phyloP scores from a whole-genome alignment of 2,329 filamentous ascomycete genomes.

The Colletotrichum lupini region DNA sequence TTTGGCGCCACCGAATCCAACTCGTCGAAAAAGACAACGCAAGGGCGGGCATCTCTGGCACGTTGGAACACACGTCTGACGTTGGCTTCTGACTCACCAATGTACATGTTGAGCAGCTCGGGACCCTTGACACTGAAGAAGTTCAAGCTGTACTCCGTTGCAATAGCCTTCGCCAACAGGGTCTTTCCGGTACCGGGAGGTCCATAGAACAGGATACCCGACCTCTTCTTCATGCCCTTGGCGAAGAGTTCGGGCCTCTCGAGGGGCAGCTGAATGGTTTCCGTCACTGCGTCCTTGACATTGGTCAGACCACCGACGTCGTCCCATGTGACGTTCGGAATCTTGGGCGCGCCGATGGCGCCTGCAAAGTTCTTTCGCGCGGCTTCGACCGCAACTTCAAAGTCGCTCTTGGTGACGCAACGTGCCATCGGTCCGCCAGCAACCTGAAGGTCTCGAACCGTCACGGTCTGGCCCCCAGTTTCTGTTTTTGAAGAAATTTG shows the following conservation, averaged over 20 bases:
- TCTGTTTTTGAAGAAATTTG: conserved; percentile 67
- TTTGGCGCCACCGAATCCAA: conserved; percentile 95
- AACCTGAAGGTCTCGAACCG: conserved; percentile 85
- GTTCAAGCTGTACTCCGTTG: conserved; percentile 92
- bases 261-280: conserved; percentile 94
- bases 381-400: conserved; percentile 92
- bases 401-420: conserved; percentile 84
- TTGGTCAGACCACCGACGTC: conserved; percentile 94
- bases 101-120: conserved; percentile 95
- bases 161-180: conserved; percentile 90
- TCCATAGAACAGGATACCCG: conserved; percentile 87
- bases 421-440: conserved; percentile 84
- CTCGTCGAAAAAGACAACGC: conserved; percentile 94
- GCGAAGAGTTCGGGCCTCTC: conserved; percentile 94
- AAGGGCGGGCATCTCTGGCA: conserved; percentile 85
- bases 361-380: conserved; percentile 98
- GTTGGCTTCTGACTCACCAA: conserved; percentile 93
- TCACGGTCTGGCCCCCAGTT: conserved; percentile 58
- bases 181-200: conserved; percentile 94
- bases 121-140: conserved; percentile 96
- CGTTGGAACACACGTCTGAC: conserved; percentile 90
- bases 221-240: conserved; percentile 98
- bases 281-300: conserved; percentile 96
- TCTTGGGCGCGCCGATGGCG: conserved; percentile 96
- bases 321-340: conserved; percentile 95